phyloP scores from a whole-genome alignment of 2,329 filamentous ascomycete species.

The Fusarium nanum region DNA sequence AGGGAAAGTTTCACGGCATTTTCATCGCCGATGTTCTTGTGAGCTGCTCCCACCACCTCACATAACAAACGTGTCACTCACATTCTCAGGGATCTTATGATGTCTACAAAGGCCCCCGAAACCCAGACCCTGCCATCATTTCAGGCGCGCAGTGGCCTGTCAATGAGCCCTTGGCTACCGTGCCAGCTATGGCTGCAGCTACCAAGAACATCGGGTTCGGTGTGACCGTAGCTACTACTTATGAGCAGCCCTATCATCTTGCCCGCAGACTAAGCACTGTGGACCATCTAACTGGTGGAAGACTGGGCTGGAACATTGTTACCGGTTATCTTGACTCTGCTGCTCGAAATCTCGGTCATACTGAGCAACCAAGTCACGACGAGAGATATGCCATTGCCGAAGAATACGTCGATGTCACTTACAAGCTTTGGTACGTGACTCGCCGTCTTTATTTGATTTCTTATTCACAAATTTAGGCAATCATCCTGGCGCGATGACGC shows the following conservation, averaged over 20 bases:
- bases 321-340: constrained; percentile 78
- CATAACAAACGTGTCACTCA: not conserved
- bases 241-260: constrained; percentile 77
- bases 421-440: constrained; percentile 69
- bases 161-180: constrained; percentile 73
- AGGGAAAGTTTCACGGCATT: constrained; percentile 72
- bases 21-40: constrained; percentile 73
- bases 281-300: constrained; percentile 68
- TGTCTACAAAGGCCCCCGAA: constrained; percentile 68
- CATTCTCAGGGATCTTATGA: constrained; percentile 70
- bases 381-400: constrained; percentile 72
- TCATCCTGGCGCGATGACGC: constrained; percentile 76
- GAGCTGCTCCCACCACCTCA: not conserved
- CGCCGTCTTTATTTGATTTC: not conserved
- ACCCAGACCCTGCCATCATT: constrained; percentile 67
- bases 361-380: constrained; percentile 62
- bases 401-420: constrained; percentile 72
- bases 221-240: constrained; percentile 76
- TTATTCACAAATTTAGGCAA: not conserved
- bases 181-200: constrained; percentile 76
- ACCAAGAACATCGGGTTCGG: constrained; percentile 77
- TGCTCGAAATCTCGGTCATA: constrained; percentile 71
- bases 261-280: constrained; percentile 73
- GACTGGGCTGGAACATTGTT: constrained; percentile 72
- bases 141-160: constrained; percentile 78